Percentiles rank a stretch among this genome's conserved stretches.
These are phyloP conservation scores for Bathelium albidoporum DNA, from an alignment of 495 filamentous ascomycete species.

Conservation along the genomic window DNA sequence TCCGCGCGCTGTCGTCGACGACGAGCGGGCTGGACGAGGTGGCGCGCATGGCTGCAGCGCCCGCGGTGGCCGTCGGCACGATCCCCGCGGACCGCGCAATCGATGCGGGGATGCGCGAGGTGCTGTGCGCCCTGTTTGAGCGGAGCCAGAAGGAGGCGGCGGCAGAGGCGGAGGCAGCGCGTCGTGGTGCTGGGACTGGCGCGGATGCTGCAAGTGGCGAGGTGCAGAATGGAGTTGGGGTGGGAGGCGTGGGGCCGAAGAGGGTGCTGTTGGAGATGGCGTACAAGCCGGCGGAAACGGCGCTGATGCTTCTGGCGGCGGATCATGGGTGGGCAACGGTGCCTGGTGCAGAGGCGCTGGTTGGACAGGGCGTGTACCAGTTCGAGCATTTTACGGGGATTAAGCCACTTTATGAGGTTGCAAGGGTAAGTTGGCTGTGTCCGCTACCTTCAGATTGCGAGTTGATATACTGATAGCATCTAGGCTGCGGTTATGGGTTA, in stretches of 20 bases:
- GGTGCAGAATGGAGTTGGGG: too few species aligned
- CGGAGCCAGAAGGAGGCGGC: slow-evolving; percentile 33
- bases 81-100: slow-evolving; percentile 85
- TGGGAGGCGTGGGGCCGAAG: slow-evolving; percentile 23
- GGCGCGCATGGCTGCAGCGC: slow-evolving; percentile 38
- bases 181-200: not conserved
- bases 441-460: not conserved
- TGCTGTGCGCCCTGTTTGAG: slow-evolving; percentile 54
- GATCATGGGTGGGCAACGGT: slow-evolving; percentile 79
- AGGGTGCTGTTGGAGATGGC: slow-evolving; percentile 88
- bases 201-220: slow-evolving; percentile 9
- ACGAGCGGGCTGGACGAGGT: slow-evolving; percentile 28
- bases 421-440: slow-evolving; percentile 32
- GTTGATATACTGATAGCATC: not conserved
- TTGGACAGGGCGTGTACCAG: slow-evolving; percentile 77
- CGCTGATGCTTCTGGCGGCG: slow-evolving; percentile 74
- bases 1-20: slow-evolving; percentile 44
- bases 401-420: slow-evolving; percentile 55
- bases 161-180: not conserved
- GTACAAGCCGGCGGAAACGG: slow-evolving; percentile 76
- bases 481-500: not conserved
- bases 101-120: slow-evolving; percentile 57
- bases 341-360: slow-evolving; percentile 79
- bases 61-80: slow-evolving; percentile 70
- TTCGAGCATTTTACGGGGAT: slow-evolving; percentile 71